phyloP scores from a whole-genome alignment of 164 flowering plant genomes.

The Echeveria elegans region DNA sequence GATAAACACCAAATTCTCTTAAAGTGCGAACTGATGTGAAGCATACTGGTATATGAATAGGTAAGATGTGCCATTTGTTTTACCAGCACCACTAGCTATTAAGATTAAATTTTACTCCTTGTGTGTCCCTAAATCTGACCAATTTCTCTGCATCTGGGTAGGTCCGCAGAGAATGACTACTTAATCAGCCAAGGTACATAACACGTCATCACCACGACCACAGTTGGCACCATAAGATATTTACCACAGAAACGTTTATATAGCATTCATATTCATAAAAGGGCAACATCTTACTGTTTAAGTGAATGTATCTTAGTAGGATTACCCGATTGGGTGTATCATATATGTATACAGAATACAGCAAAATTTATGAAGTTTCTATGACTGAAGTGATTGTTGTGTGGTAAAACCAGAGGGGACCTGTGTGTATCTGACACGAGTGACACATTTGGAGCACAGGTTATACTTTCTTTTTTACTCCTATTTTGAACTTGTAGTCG shows the following conservation, averaged over 20 bases:
- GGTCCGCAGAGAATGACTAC: background rate
- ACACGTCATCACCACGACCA: background rate
- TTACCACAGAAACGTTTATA: background rate
- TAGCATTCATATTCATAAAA: background rate
- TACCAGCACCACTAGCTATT: background rate
- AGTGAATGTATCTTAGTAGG: background rate
- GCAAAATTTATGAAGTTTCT: background rate
- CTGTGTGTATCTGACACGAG: background rate
- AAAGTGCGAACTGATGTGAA: background rate
- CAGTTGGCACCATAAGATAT: too few species aligned
- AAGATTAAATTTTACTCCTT: background rate
- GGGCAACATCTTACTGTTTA: background rate
- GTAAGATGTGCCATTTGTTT: background rate
- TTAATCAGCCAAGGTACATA: background rate
- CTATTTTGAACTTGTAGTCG: slow-evolving; percentile 58
- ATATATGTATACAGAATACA: background rate
- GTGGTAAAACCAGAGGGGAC: background rate
- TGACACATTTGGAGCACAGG: background rate
- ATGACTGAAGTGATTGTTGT: background rate
- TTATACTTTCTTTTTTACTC: slow-evolving; percentile 35
- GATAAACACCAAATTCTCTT: background rate
- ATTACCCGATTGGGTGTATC: background rate
- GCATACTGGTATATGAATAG: background rate
- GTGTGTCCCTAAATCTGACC: background rate
- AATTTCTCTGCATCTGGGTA: background rate